Conservation (phyloP, 345 rosid species). For the Camelina hispida region DNA sequence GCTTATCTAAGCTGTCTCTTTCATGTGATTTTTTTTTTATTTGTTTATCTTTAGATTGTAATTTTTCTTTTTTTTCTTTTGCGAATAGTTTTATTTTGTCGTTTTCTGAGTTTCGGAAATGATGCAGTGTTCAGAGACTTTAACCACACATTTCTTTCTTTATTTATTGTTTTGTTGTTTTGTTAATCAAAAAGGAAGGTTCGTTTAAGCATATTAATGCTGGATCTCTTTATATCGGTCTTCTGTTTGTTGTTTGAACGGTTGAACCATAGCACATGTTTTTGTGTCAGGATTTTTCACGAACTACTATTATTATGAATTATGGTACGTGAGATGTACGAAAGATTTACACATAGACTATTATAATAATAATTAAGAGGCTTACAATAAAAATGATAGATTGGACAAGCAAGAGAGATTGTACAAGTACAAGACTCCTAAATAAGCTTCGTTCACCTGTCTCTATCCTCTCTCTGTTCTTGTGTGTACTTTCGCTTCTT, state of each 20-base stretch:
- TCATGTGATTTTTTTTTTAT: constrained; percentile 37
- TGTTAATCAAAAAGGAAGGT: constrained; percentile 39
- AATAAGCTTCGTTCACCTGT: constrained; percentile 14
- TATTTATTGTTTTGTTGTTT: constrained; percentile 4
- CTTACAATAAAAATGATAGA: neutral
- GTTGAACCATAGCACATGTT: constrained; percentile 2
- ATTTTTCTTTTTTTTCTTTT: neutral
- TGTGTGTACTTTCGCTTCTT: constrained; percentile 27
- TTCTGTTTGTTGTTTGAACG: constrained; percentile 14
- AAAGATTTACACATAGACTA: neutral
- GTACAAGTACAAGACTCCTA: constrained; percentile 19
- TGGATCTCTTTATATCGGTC: constrained; percentile 3
- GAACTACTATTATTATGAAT: constrained; percentile 12
- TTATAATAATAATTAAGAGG: neutral
- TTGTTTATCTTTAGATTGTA: neutral
- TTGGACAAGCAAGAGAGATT: constrained; percentile 37
- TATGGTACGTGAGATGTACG: constrained; percentile 36
- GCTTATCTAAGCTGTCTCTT: constrained; percentile 48
- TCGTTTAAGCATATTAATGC: constrained; percentile 32
- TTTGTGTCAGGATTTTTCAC: constrained; percentile 26
- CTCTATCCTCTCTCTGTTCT: constrained; percentile 22
- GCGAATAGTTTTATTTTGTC: constrained; percentile 26
- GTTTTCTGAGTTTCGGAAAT: constrained; percentile 44
- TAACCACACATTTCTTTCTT: constrained; percentile 4
- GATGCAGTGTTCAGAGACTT: constrained; percentile 34